These are phyloP conservation scores for Populus hybrid DNA, from an alignment of 441 rosid genomes.

Conservation along the genomic window DNA sequence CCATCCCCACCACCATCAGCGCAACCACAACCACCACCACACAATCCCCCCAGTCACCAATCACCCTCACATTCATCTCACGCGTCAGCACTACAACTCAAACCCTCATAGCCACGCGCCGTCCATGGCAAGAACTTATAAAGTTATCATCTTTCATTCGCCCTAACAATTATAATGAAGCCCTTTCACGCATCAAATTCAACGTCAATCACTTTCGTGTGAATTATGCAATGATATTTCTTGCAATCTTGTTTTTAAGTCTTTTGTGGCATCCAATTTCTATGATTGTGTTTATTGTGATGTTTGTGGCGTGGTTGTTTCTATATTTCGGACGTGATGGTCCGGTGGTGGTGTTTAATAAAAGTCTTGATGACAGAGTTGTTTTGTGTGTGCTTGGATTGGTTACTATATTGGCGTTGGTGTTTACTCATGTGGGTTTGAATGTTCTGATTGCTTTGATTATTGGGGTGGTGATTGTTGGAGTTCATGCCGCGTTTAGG, in stretches of 20 bases:
- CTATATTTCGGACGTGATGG: conserved; percentile 70
- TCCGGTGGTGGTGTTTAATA: conserved; percentile 49
- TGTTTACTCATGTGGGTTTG: conserved; percentile 60
- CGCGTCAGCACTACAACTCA: neutral
- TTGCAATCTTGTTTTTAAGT: conserved; percentile 57
- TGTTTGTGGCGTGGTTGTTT: conserved; percentile 64
- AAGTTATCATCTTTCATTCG: conserved; percentile 42
- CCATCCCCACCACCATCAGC: neutral
- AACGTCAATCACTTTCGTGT: conserved; percentile 62
- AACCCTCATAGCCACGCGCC: neutral
- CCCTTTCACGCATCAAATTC: conserved; percentile 45
- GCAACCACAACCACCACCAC: neutral
- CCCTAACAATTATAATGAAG: conserved; percentile 52
- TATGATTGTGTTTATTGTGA: conserved; percentile 56
- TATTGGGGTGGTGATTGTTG: conserved; percentile 49
- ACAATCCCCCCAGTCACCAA: neutral
- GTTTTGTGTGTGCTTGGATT: conserved; percentile 48
- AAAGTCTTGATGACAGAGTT: conserved; percentile 50
- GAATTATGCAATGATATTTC: conserved; percentile 58
- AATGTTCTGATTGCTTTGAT: conserved; percentile 65
- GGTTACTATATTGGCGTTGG: conserved; percentile 67
- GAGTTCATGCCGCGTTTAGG: conserved; percentile 61
- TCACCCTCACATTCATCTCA: neutral
- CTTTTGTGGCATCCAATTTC: conserved; percentile 79
- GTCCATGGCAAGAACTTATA: conserved; percentile 42